Conservation (phyloP, 164 flowering plant genomes). For the Vitis cinerea region DNA sequence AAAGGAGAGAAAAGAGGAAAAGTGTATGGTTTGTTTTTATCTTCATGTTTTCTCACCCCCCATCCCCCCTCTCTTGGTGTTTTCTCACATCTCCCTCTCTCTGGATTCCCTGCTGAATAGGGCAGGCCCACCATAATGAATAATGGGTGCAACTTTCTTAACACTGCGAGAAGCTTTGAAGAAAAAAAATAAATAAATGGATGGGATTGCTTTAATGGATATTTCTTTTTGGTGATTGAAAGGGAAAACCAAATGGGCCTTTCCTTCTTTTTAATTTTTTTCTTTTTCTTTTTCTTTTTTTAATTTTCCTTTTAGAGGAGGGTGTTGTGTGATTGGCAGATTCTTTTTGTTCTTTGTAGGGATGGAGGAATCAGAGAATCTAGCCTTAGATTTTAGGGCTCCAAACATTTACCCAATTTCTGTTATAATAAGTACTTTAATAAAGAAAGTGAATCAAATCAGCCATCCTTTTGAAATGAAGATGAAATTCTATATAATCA, state of each 20-base stretch:
- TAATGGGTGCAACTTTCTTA: conserved; percentile 57
- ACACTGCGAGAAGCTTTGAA: conserved; percentile 33
- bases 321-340: conserved; percentile 59
- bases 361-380: conserved; percentile 84
- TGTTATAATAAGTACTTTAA: conserved; percentile 6
- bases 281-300: conserved; percentile 15
- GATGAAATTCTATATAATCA: conserved; percentile 8
- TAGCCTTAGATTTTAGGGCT: conserved; percentile 56
- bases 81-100: conserved; percentile 10
- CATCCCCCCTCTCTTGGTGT: conserved; percentile 19
- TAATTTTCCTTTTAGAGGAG: conserved; percentile 18
- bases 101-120: conserved; percentile 57
- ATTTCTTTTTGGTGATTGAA: conserved; percentile 41
- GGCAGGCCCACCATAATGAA: conserved; percentile 67
- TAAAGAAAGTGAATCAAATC: conserved; percentile 22
- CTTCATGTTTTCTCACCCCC: conserved; percentile 34
- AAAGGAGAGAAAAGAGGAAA: conserved; percentile 70
- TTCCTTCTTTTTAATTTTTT: conserved; percentile 11
- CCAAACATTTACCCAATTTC: conserved; percentile 16
- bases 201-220: conserved; percentile 39
- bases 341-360: conserved; percentile 69
- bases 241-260: conserved; percentile 33
- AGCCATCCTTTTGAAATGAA: conserved; percentile 8
- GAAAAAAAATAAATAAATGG: conserved; percentile 15
- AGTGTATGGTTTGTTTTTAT: conserved; percentile 73